Percentiles rank a stretch among this genome's conserved stretches.
phyloP scores from a whole-genome alignment of 2,329 filamentous ascomycete genomes.

The Fusarium sp. region DNA sequence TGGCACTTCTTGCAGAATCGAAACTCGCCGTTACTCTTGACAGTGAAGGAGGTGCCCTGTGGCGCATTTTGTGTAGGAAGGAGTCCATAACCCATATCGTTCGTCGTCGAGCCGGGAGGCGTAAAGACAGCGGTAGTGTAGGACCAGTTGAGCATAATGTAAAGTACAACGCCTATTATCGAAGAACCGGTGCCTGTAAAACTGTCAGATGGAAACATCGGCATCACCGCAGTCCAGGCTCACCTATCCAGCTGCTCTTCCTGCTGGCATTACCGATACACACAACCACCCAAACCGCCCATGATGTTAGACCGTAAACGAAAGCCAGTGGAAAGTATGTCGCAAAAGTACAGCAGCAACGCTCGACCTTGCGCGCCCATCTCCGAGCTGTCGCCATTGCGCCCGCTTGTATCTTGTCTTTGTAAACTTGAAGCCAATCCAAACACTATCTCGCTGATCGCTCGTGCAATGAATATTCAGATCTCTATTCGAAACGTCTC shows the following conservation, averaged over 20 bases:
- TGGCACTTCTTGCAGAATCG: slow-evolving; percentile 99
- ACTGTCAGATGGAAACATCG: not conserved
- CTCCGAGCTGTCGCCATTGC: slow-evolving; percentile 61
- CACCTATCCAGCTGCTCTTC: slow-evolving; percentile 67
- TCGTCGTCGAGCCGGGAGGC: slow-evolving; percentile 78
- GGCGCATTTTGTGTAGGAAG: slow-evolving; percentile 75
- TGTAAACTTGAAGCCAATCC: not conserved
- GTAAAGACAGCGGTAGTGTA: slow-evolving; percentile 96
- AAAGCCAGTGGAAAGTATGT: slow-evolving; percentile 90
- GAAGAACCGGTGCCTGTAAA: slow-evolving; percentile 64
- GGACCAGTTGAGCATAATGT: slow-evolving; percentile 82
- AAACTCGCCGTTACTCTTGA: slow-evolving; percentile 87
- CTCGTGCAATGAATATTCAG: not conserved
- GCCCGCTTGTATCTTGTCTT: not conserved
- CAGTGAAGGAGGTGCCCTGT: slow-evolving; percentile 79
- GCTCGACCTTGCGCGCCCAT: slow-evolving; percentile 78
- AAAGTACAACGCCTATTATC: slow-evolving; percentile 74
- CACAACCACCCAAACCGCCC: slow-evolving; percentile 89
- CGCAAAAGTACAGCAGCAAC: slow-evolving; percentile 80
- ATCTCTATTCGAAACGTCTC: slow-evolving; percentile 2
- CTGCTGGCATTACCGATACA: slow-evolving; percentile 71
- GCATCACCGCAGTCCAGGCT: slow-evolving; percentile 27
- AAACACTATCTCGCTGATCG: not conserved
- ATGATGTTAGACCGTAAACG: slow-evolving; percentile 89
- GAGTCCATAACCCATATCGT: slow-evolving; percentile 76